Conservation (phyloP, 495 filamentous ascomycete genomes). For the Penicillium lagena region DNA sequence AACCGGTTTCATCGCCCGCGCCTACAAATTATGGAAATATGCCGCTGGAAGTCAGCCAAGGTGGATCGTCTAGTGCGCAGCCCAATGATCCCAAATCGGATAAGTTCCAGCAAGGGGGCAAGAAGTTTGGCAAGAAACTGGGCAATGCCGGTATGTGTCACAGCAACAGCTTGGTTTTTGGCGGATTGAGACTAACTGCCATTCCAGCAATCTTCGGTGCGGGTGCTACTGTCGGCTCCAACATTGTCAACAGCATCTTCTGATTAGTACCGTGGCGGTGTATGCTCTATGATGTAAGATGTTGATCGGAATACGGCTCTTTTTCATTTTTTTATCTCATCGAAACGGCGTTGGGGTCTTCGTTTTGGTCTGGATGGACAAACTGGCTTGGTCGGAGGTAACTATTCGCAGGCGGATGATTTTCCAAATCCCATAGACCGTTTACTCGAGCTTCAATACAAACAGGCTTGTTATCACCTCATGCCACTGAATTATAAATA, state of each 20-base stretch:
- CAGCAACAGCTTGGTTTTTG: not conserved
- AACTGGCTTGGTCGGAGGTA: not conserved
- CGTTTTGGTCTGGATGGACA: not conserved
- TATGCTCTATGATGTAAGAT: too few relatives aligned
- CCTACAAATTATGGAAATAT: conserved; percentile 47
- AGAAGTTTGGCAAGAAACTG: conserved; percentile 53
- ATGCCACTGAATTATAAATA: too few relatives aligned
- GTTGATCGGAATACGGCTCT: not conserved
- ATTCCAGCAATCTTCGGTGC: conserved; percentile 63
- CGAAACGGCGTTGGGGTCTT: conserved; percentile 7
- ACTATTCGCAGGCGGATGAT: not conserved
- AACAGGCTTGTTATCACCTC: too few relatives aligned
- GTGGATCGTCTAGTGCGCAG: conserved; percentile 19
- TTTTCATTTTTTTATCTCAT: conserved; percentile 3
- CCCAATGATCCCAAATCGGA: conserved; percentile 25
- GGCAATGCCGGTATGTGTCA: conserved; percentile 46
- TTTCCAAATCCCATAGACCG: too few relatives aligned
- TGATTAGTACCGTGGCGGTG: conserved; percentile 26
- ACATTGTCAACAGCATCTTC: conserved; percentile 91
- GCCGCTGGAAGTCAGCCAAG: conserved; percentile 46
- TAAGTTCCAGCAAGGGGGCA: conserved; percentile 48
- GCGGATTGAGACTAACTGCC: conserved; percentile 1
- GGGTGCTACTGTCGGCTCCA: conserved; percentile 83
- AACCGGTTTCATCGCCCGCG: conserved; percentile 10
- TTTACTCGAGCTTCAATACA: too few relatives aligned